phyloP scores from a whole-genome alignment of 2,329 filamentous ascomycete genomes.

The Talaromyces sp. region DNA sequence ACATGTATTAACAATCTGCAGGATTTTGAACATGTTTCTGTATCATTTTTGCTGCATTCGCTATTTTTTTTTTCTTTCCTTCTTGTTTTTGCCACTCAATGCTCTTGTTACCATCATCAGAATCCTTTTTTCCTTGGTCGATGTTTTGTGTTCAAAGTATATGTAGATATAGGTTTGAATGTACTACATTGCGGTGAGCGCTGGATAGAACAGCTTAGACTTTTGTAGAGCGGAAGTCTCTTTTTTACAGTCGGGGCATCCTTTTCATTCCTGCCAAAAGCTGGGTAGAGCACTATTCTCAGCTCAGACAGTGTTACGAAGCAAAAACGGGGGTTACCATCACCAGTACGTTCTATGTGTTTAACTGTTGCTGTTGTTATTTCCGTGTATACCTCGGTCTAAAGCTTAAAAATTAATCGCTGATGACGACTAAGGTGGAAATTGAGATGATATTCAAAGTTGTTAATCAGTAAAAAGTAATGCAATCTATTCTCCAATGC shows the following conservation, averaged over 20 bases:
- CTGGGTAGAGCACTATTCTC: no score
- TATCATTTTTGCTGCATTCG: slow-evolving; percentile 18
- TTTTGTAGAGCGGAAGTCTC: no score
- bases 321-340: no score
- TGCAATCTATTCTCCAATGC: neutral
- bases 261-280: no score
- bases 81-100: slow-evolving; percentile 8
- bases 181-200: neutral
- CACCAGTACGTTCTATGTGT: no score
- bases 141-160: neutral
- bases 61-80: slow-evolving; percentile 19
- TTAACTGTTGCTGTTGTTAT: no score
- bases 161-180: neutral
- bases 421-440: neutral
- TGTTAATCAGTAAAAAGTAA: neutral
- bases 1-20: neutral
- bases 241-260: no score
- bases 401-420: no score
- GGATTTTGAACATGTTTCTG: neutral
- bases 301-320: no score
- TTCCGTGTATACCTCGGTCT: no score
- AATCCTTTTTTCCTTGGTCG: neutral
- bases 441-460: neutral
- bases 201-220: neutral
- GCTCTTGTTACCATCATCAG: neutral